Base-by-base conservation (phyloP, 2,329 filamentous ascomycete species). In the Septoria petroselini region DNA sequence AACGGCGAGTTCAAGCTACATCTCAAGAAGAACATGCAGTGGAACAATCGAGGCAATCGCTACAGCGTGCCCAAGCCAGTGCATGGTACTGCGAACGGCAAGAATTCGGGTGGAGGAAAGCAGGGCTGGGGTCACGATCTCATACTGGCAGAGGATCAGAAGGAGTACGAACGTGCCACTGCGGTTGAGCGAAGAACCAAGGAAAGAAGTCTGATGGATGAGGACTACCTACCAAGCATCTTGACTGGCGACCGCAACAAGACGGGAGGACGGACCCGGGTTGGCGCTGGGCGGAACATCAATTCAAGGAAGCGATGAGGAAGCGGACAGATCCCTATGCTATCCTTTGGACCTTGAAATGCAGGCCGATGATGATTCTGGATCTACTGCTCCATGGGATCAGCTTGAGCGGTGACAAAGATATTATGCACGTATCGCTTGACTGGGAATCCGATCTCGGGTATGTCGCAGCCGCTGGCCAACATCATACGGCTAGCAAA, bases 11-110 rank as follows among this genome's bases (percentile, higher is more conserved):
- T 96, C 73, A 83, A 80, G 52, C 71, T 98, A 52, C 88, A 96
- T 67, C 76, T 98, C 52, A 95, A 95, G 76, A 85, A 84, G 70
- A 95, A 95, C 70, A 95, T 93, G 76, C 89, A 96, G 72, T 95
- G 85, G 84, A 97, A 95, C 71, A 95, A 86, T 60, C 80, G 91
- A 18, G 93, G 93, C 44, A 93, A 96, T 69, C 82, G 88, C 30
- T 98, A 85, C 75, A 94, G 89, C 68, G 83, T 98, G 37, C 93
- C 93, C 1, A 97, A 96, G 73, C 88, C 93, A 0, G 80, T 86
- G 9, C 82, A 87, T 53, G 93, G 93, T 2, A 85, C 81, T 11
- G 73, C 91, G 5, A 95, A 83, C 68, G 90, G 89, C 39, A 89
- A 90, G 68, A 77, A 71, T 69, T 80, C 74, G 46, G 73, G 79